phyloP scores from a whole-genome alignment of 2,329 filamentous ascomycete genomes.

The Drechslera avenae region DNA sequence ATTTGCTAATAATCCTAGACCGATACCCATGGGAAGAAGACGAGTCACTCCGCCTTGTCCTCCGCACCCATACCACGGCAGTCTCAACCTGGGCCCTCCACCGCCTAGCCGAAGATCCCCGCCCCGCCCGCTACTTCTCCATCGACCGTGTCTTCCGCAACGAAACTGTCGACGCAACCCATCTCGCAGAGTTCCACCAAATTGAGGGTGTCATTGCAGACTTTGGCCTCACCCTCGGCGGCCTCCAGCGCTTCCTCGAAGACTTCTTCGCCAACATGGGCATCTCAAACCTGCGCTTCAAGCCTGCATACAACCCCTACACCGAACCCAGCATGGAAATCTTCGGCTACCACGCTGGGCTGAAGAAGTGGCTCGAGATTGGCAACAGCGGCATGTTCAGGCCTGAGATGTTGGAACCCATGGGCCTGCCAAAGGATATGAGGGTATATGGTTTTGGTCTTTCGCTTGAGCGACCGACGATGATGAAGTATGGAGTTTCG shows the following conservation, averaged over 20 bases:
- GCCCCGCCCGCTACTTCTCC: conserved; percentile 94
- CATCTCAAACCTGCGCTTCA: conserved; percentile 85
- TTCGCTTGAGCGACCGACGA: conserved; percentile 90
- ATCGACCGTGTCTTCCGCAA: conserved; percentile 99
- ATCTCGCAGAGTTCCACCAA: conserved; percentile 97
- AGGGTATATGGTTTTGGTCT: conserved; percentile 93
- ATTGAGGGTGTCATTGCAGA: conserved; percentile 98
- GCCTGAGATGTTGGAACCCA: conserved; percentile 93
- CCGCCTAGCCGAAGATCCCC: conserved; percentile 81
- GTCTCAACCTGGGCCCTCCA: conserved; percentile 90
- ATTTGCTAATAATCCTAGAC: conserved; percentile 50
- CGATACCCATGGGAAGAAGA: conserved; percentile 91
- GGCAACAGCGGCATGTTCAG: conserved; percentile 99
- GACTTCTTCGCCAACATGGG: conserved; percentile 98
- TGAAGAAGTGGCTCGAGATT: conserved; percentile 78
- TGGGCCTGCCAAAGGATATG: conserved; percentile 91
- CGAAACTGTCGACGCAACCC: conserved; percentile 94
- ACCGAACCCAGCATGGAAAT: conserved; percentile 91
- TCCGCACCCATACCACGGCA: conserved; percentile 95
- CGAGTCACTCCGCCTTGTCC: conserved; percentile 83
- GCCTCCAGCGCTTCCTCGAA: conserved; percentile 90
- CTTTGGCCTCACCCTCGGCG: conserved; percentile 89
- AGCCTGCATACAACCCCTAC: conserved; percentile 88
- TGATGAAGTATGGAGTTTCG: conserved; percentile 83
- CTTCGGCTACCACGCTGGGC: conserved; percentile 85